Evolutionary conservation across 805 yeast genomes (phyloP).

Genomic region (Starmera caribaea): DNA sequence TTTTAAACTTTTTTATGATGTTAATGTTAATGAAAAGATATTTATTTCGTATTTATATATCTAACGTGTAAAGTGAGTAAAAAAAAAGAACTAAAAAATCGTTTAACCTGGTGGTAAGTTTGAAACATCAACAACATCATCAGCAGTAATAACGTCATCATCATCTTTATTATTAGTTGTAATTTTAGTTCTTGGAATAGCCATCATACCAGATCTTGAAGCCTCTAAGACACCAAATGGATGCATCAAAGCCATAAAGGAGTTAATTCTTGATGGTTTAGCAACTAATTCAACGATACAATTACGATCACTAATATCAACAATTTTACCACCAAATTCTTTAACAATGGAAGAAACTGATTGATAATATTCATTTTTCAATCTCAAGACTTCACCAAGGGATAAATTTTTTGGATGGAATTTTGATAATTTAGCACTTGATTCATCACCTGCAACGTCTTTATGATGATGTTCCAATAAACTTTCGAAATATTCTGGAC

Average conservation of each 20-base stretch:
- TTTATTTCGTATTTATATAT: background rate
- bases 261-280: slow-evolving; percentile 81
- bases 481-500: slow-evolving; percentile 98
- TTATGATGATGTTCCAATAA: slow-evolving; percentile 71
- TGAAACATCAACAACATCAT: slow-evolving; percentile 74
- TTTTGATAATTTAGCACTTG: slow-evolving; percentile 23
- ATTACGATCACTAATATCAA: slow-evolving; percentile 87
- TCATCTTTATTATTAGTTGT: slow-evolving; percentile 44
- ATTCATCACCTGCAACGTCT: slow-evolving; percentile 20
- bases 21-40: background rate
- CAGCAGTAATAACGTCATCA: slow-evolving; percentile 40
- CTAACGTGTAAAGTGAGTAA: background rate
- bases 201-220: slow-evolving; percentile 98
- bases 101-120: slow-evolving; percentile 92
- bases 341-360: slow-evolving; percentile 72
- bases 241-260: slow-evolving; percentile 80
- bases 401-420: slow-evolving; percentile 87
- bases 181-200: slow-evolving; percentile 90
- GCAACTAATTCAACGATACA: slow-evolving; percentile 92
- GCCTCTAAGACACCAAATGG: slow-evolving; percentile 96
- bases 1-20: background rate
- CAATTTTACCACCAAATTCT: slow-evolving; percentile 89
- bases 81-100: background rate
- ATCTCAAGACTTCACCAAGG: slow-evolving; percentile 87
- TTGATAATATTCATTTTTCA: slow-evolving; percentile 81